Evolutionary conservation across 345 rosid species (phyloP), one percentile per base, ranked within the genome.

Genomic region (Brassica nigra): DNA sequence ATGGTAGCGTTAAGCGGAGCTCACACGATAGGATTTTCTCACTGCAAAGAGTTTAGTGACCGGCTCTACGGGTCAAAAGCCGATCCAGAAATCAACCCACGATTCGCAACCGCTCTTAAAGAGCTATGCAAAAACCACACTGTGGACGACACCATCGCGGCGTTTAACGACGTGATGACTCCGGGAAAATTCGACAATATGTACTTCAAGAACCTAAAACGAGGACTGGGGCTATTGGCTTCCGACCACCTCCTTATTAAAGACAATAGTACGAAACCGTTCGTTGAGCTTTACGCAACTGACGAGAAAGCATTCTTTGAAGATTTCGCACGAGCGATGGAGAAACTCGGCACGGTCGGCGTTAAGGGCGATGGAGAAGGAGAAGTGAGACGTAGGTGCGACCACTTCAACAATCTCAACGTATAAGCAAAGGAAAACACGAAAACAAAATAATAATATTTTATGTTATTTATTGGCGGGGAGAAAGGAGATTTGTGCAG

Each of bases 1-100:
- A 78, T 84, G 86, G 93, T 88, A 6, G 91, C 91, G 0, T 62
- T 89, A 34, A 76, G 78, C 15, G 93, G 93, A 1, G 91, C 81
- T 0, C 92, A 89, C 78, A 89, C 92, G 3, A 89, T 89, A 10
- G 92, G 92, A 34, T 89, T 89, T 75, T 77, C 92, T 6, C 89
- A 89, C 39, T 89, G 92, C 73, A 80, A 63, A 30, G 88, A 87
- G 66, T 89, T 89, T 64, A 29, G 62, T 0, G 74, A 84, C 73
- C 54, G 86, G 62, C 69, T 89, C 12, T 85, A 36, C 62, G 83
- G 80, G 6, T 29, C 81, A 30, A 68, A 71, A 49, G 73, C 82
- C 2, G 91, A 88, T 23, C 76, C 76, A 14, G 78, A 79, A 12
- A 55, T 78, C 12, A 70, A 87, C 81, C 87, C 87, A 7, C 34